A percentile compares a stretch with the other conserved stretches of the same genome.
These are phyloP conservation scores for Conticribra guillardii DNA, from an alignment of 108 stramenopile genomes.

Conservation along the genomic window DNA sequence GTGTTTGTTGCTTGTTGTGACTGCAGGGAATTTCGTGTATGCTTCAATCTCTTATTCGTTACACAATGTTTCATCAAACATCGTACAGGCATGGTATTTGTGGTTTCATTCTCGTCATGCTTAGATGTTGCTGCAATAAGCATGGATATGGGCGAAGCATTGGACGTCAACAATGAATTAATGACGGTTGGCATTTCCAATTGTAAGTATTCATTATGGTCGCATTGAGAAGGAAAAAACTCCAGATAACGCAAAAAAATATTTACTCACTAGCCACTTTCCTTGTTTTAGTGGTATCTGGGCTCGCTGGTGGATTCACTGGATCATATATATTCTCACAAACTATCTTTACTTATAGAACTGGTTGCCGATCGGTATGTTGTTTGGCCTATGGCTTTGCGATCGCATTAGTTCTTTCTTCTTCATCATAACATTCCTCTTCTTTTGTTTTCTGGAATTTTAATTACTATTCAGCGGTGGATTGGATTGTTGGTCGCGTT, in stretches of 20 bases:
- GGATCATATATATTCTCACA: constrained; percentile 97
- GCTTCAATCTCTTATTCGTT: background rate
- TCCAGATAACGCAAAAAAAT: background rate
- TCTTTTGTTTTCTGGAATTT: constrained; percentile 31
- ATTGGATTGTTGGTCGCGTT: constrained; percentile 75
- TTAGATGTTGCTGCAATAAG: constrained; percentile 94
- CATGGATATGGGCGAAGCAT: constrained; percentile 90
- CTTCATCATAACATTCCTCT: background rate
- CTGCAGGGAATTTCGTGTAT: too few species aligned
- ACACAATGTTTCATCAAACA: background rate
- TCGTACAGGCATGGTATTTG: constrained; percentile 88
- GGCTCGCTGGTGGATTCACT: constrained; percentile 87
- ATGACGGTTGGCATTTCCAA: constrained; percentile 94
- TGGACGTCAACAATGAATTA: constrained; percentile 93
- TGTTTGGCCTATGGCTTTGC: background rate
- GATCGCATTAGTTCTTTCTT: background rate
- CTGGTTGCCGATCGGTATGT: constrained; percentile 54
- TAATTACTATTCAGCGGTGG: constrained; percentile 31
- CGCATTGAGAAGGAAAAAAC: background rate
- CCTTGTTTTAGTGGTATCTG: constrained; percentile 66
- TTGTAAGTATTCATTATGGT: constrained; percentile 41
- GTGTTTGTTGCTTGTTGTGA: background rate
- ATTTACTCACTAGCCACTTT: background rate
- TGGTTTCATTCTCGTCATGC: constrained; percentile 96
- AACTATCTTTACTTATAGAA: constrained; percentile 97